Evolutionary conservation across 2,329 filamentous ascomycete species (phyloP).

Genomic region (Ilyonectria robusta): DNA sequence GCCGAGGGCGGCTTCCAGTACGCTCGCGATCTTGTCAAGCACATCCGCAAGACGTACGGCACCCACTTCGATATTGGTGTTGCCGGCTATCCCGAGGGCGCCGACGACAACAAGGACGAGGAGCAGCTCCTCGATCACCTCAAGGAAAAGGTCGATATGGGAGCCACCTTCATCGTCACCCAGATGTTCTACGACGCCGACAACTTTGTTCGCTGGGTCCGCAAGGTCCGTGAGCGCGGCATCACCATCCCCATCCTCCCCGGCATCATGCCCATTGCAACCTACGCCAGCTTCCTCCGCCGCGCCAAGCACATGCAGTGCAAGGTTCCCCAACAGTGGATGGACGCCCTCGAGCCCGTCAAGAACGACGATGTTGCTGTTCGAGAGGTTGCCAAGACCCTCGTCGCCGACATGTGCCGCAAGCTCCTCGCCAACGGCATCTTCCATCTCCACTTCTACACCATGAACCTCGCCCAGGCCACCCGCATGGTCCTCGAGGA

Average conservation of each 20-base stretch:
- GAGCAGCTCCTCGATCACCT: slow-evolving; percentile 90
- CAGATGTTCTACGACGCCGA: slow-evolving; percentile 99
- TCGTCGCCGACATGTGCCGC: slow-evolving; percentile 92
- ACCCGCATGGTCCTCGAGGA: slow-evolving; percentile 96
- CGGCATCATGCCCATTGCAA: slow-evolving; percentile 91
- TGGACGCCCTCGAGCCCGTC: slow-evolving; percentile 86
- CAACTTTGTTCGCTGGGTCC: slow-evolving; percentile 92
- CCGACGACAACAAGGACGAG: slow-evolving; percentile 91
- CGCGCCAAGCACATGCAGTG: slow-evolving; percentile 93
- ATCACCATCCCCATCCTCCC: slow-evolving; percentile 88
- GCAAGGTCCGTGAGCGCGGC: slow-evolving; percentile 86
- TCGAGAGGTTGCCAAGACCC: slow-evolving; percentile 86
- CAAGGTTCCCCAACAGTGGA: slow-evolving; percentile 85
- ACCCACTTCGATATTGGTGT: slow-evolving; percentile 95
- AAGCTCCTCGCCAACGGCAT: slow-evolving; percentile 88
- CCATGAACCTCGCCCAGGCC: slow-evolving; percentile 97
- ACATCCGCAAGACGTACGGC: slow-evolving; percentile 81
- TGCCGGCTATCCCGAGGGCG: slow-evolving; percentile 95
- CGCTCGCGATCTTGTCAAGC: slow-evolving; percentile 89
- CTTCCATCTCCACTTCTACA: slow-evolving; percentile 96
- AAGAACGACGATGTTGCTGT: slow-evolving; percentile 98
- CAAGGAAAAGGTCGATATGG: slow-evolving; percentile 97
- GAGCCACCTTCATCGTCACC: slow-evolving; percentile 93
- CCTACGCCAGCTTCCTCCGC: slow-evolving; percentile 92
- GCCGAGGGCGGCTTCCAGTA: slow-evolving; percentile 91